phyloP scores from a whole-genome alignment of 2,329 filamentous ascomycete species.

The Microcyclospora tardicrescens region DNA sequence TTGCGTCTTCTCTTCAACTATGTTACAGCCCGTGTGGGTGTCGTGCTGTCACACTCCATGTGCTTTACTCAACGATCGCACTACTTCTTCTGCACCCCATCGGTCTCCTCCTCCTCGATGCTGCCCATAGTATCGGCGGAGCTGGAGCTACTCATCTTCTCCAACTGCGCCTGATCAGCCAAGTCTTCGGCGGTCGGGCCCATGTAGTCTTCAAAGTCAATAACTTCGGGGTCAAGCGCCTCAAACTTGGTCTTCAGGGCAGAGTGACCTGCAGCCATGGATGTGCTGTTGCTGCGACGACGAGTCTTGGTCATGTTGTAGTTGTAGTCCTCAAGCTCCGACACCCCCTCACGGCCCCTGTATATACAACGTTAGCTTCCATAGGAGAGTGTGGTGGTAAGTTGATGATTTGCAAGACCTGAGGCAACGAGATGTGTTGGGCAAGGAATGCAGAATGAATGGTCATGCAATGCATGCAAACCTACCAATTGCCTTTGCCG shows the following conservation, averaged over 20 bases:
- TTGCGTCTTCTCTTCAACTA: no score
- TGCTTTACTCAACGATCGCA: neutral
- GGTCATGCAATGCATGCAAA: conserved; percentile 3
- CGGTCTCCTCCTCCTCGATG: conserved; percentile 40
- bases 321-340: conserved; percentile 66
- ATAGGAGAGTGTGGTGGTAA: neutral
- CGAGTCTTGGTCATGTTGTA: conserved; percentile 78
- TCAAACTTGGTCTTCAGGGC: conserved; percentile 98
- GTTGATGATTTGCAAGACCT: neutral
- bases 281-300: conserved; percentile 85
- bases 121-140: conserved; percentile 45
- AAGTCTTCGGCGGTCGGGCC: conserved; percentile 49
- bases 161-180: conserved; percentile 19
- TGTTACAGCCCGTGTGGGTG: no score
- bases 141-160: conserved; percentile 37
- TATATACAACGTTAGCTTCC: neutral
- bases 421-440: conserved; percentile 1
- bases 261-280: conserved; percentile 52
- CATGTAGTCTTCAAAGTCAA: conserved; percentile 58
- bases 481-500: conserved; percentile 89
- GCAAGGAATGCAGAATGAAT: conserved; percentile 1
- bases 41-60: neutral
- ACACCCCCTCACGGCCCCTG: conserved; percentile 70
- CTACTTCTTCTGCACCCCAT: conserved; percentile 6
- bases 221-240: conserved; percentile 74